Percentiles rank a stretch among this genome's conserved stretches.
These are phyloP conservation scores for Solanum neorickii DNA, from an alignment of 257 asterid genomes.

Conservation along the genomic window DNA sequence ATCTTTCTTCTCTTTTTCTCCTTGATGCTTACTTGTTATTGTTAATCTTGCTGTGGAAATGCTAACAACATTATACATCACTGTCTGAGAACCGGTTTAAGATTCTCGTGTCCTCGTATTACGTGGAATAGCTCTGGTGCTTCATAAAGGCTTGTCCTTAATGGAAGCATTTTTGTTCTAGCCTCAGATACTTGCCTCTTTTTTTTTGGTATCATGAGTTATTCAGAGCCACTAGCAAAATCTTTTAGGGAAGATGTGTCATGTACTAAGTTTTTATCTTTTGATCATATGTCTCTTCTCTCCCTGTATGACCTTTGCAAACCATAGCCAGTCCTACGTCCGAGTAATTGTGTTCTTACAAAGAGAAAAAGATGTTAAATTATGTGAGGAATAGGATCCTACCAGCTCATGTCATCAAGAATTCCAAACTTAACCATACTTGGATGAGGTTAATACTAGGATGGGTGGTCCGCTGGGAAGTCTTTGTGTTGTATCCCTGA, in stretches of 20 bases:
- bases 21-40: neutral
- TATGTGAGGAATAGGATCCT: neutral
- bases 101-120: neutral
- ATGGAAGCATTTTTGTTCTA: neutral
- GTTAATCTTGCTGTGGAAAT: neutral
- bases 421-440: neutral
- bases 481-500: neutral
- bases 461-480: neutral
- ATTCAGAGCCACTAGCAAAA: neutral
- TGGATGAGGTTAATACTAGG: neutral
- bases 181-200: neutral
- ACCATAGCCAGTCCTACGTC: neutral
- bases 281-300: neutral
- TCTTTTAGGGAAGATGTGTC: neutral
- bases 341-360: neutral
- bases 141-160: neutral
- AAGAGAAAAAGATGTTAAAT: neutral
- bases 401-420: neutral
- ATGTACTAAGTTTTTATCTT: neutral
- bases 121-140: neutral
- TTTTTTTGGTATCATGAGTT: neutral
- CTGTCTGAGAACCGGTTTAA: neutral
- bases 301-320: neutral
- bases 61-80: neutral
- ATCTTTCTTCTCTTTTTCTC: neutral